Percentiles rank a stretch among this genome's conserved stretches.
Conservation (phyloP, 352 stramenopile species). For the Thalassiosira delicatula region DNA sequence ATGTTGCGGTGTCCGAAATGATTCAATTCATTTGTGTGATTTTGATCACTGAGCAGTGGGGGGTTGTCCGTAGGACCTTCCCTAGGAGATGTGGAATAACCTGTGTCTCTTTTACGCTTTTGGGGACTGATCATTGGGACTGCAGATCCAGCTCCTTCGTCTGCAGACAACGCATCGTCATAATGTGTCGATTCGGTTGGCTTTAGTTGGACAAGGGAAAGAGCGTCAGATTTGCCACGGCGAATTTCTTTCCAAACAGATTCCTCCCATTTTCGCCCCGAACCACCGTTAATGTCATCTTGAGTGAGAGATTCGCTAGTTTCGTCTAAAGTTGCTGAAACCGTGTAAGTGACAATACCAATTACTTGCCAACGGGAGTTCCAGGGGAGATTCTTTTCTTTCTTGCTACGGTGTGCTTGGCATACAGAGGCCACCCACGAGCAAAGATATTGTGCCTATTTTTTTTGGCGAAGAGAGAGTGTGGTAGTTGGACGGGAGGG, state of each 20-base stretch:
- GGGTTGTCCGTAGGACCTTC: no score
- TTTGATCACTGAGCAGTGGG: constrained; percentile 11
- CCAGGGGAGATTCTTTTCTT: constrained; percentile 52
- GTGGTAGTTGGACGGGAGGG: no score
- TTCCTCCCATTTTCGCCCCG: constrained; percentile 54
- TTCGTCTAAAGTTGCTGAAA: constrained; percentile 69
- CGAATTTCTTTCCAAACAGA: constrained; percentile 38
- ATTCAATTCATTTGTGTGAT: background rate
- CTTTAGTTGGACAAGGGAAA: constrained; percentile 24
- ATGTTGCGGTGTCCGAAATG: background rate
- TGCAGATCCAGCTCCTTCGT: constrained; percentile 9
- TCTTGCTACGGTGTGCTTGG: constrained; percentile 52
- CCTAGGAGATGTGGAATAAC: no score
- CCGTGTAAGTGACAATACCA: constrained; percentile 67
- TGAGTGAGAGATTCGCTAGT: constrained; percentile 31
- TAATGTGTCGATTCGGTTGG: background rate
- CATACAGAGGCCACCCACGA: constrained; percentile 75
- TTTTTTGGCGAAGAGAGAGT: background rate
- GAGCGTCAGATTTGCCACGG: constrained; percentile 51
- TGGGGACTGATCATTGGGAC: no score
- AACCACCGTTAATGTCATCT: constrained; percentile 14
- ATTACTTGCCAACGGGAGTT: constrained; percentile 72
- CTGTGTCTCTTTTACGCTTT: no score
- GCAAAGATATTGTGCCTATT: constrained; percentile 80
- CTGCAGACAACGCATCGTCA: constrained; percentile 1